Conservation (phyloP, 192 early-diverging fungal species). For the Mortierella antarctica region DNA sequence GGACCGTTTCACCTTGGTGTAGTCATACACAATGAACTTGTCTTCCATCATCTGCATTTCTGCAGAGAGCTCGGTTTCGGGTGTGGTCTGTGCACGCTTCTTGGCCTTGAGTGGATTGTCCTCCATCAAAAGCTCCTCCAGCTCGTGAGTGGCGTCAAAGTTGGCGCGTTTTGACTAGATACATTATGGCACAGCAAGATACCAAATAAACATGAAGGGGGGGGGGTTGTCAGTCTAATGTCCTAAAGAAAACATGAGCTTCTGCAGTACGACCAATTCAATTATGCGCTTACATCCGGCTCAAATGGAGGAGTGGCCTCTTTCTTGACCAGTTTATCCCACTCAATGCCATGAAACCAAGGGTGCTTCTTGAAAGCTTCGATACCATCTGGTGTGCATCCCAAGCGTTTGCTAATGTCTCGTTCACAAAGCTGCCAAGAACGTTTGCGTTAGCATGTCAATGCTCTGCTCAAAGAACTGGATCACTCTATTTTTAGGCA, state of each 20-base stretch:
- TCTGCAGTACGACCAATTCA: not conserved
- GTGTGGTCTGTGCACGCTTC: slow-evolving; percentile 61
- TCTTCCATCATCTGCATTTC: slow-evolving; percentile 85
- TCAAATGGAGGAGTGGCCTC: slow-evolving; percentile 83
- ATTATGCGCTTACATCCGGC: slow-evolving; percentile 73
- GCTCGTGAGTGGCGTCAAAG: slow-evolving; percentile 95
- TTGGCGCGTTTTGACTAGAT: slow-evolving; percentile 84
- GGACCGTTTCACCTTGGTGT: slow-evolving; percentile 61
- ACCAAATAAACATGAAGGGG: not conserved
- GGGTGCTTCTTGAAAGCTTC: slow-evolving; percentile 77
- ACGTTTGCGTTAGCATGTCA: not conserved
- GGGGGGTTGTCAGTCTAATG: too few relatives aligned
- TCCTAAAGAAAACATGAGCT: not conserved
- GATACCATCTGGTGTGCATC: slow-evolving; percentile 78
- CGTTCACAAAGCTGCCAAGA: slow-evolving; percentile 73
- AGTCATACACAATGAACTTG: slow-evolving; percentile 80
- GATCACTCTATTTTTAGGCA: not conserved
- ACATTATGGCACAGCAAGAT: not conserved
- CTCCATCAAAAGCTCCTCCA: slow-evolving; percentile 97
- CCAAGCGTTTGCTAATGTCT: slow-evolving; percentile 80
- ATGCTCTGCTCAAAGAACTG: not conserved
- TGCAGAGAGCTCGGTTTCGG: slow-evolving; percentile 57
- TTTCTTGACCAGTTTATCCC: slow-evolving; percentile 79
- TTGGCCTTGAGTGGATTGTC: slow-evolving; percentile 92
- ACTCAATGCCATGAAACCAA: slow-evolving; percentile 82